Percentiles rank a stretch among this genome's conserved stretches.
These are phyloP conservation scores for Akanthomyces uredinophilus DNA, from an alignment of 2,329 filamentous ascomycete genomes.

Conservation along the genomic window DNA sequence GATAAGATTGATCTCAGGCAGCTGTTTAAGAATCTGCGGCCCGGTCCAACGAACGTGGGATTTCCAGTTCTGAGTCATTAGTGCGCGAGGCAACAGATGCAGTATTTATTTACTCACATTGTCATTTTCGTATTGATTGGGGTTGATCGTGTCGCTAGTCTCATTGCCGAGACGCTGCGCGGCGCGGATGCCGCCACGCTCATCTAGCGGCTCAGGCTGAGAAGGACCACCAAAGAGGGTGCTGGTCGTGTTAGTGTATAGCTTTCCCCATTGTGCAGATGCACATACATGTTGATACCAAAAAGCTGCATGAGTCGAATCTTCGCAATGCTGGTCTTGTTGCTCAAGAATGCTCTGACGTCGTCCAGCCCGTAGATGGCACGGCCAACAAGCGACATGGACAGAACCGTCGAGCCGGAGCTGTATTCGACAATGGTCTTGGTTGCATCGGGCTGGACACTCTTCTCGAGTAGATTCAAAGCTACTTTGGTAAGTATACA, in stretches of 20 bases:
- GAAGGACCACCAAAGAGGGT: constrained; percentile 55
- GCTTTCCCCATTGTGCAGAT: accelerated
- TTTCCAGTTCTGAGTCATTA: constrained; percentile 41
- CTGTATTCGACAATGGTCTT: constrained; percentile 55
- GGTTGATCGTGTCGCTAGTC: constrained; percentile 42
- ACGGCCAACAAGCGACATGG: constrained; percentile 50
- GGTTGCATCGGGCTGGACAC: constrained; percentile 34
- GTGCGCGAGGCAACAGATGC: background rate
- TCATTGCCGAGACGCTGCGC: constrained; percentile 38
- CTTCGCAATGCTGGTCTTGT: constrained; percentile 51
- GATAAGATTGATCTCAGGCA: constrained; percentile 51
- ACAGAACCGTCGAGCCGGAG: constrained; percentile 58
- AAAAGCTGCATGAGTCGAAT: constrained; percentile 56
- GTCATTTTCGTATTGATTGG: constrained; percentile 53
- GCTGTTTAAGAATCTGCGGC: constrained; percentile 50
- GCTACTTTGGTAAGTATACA: constrained; percentile 29
- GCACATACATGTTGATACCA: constrained; percentile 43
- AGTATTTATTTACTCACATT: constrained; percentile 19
- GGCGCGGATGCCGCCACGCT: constrained; percentile 47
- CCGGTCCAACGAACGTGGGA: constrained; percentile 55
- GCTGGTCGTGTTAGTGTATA: constrained; percentile 15
- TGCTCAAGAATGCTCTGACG: constrained; percentile 50
- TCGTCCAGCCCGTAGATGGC: constrained; percentile 47
- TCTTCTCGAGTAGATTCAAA: constrained; percentile 44
- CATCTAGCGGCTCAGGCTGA: constrained; percentile 50